These are phyloP conservation scores for Eucalyptus guilfoylei DNA, from an alignment of 345 rosid genomes.

Conservation along the genomic window DNA sequence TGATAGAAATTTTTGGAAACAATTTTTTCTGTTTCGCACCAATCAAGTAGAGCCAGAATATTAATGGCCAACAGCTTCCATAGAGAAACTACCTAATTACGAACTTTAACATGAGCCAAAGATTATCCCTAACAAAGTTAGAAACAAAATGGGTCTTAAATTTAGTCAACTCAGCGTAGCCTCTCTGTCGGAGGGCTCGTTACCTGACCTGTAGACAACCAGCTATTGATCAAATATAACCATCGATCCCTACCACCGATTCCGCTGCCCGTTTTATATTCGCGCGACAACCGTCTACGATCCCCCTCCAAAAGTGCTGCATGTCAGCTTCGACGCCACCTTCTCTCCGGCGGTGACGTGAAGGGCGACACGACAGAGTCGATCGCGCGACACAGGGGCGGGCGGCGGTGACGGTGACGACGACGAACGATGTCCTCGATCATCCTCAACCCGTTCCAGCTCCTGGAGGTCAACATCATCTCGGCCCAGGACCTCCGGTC, in stretches of 20 bases:
- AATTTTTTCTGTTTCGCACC: neutral
- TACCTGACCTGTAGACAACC: neutral
- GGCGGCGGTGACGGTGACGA: neutral
- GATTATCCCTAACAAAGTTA: neutral
- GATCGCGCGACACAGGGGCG: neutral
- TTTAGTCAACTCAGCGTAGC: neutral
- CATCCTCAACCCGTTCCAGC: slow-evolving; percentile 48
- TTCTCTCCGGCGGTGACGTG: neutral
- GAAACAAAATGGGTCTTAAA: too few species aligned
- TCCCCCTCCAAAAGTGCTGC: neutral
- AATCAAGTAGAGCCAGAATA: neutral
- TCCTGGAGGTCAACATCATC: slow-evolving; percentile 67
- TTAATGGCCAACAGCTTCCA: neutral
- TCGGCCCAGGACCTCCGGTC: slow-evolving; percentile 71
- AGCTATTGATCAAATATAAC: neutral
- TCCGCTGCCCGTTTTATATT: neutral
- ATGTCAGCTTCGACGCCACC: neutral
- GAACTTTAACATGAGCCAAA: neutral
- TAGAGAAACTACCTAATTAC: neutral
- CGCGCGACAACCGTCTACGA: neutral
- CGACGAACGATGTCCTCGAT: slow-evolving; percentile 8
- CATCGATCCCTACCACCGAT: neutral
- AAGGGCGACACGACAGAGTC: neutral
- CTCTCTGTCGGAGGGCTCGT: neutral
- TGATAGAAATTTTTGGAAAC: neutral